Evolutionary conservation across 2,329 filamentous ascomycete genomes (phyloP).

Genomic region (Emmonsiellopsis sp.): DNA sequence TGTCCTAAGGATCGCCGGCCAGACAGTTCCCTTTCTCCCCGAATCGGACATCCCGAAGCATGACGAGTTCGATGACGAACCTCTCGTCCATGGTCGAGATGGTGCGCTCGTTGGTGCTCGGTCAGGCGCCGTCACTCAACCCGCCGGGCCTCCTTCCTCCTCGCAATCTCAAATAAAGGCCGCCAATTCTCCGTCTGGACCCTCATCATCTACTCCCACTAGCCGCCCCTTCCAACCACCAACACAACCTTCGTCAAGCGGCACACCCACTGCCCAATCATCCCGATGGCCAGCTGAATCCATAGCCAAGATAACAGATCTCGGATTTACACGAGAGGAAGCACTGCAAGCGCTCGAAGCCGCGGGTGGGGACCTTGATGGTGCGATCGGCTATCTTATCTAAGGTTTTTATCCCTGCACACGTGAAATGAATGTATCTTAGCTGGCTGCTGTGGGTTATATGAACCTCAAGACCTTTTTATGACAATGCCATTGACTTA

Average conservation of each 20-base stretch:
- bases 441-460: no score
- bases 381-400: constrained; percentile 73
- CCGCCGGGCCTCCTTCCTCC: constrained; percentile 17
- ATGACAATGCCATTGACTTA: no score
- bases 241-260: constrained; percentile 1
- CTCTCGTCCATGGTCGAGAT: constrained; percentile 71
- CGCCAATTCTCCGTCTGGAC: constrained; percentile 8
- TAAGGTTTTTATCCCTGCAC: constrained; percentile 10
- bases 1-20: constrained; percentile 76
- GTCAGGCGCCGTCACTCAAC: constrained; percentile 55
- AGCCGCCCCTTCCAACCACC: not conserved
- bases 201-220: not conserved
- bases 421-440: no score
- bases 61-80: constrained; percentile 68
- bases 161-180: constrained; percentile 6
- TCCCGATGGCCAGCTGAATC: constrained; percentile 46
- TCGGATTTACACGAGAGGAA: constrained; percentile 68
- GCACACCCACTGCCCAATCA: constrained; percentile 15
- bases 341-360: constrained; percentile 74
- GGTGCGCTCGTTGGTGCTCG: constrained; percentile 81
- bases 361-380: constrained; percentile 75
- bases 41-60: constrained; percentile 90
- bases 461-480: no score
- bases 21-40: constrained; percentile 80
- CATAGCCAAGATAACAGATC: constrained; percentile 63